Conservation (phyloP, 2,329 filamentous ascomycete genomes). For the Verticillium nonalfalfae region DNA sequence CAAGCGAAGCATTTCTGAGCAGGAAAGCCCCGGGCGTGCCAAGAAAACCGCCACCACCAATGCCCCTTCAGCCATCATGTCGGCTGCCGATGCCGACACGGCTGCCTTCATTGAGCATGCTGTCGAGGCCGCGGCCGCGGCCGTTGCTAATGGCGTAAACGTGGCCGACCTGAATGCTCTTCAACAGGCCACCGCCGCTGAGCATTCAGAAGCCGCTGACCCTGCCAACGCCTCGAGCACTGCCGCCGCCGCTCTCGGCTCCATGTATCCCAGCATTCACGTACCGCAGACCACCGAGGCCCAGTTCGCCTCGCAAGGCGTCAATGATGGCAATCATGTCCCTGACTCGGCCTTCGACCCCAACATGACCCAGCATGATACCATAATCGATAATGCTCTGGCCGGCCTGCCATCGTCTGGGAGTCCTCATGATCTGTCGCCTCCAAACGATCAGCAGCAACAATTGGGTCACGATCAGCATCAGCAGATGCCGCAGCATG, state of each 20-base stretch:
- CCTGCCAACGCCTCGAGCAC: constrained; percentile 51
- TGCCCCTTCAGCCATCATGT: constrained; percentile 35
- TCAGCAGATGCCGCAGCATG: not conserved
- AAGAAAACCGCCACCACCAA: constrained; percentile 35
- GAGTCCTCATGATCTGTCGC: constrained; percentile 8
- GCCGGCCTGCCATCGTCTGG: constrained; percentile 3
- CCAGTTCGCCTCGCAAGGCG: constrained; percentile 49
- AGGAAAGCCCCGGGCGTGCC: constrained; percentile 40
- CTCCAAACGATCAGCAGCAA: not conserved
- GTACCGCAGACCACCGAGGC: constrained; percentile 53
- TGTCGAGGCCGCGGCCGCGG: constrained; percentile 35
- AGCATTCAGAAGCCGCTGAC: constrained; percentile 41
- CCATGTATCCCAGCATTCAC: constrained; percentile 54
- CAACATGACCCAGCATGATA: constrained; percentile 28
- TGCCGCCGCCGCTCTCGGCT: constrained; percentile 50
- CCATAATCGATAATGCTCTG: constrained; percentile 13
- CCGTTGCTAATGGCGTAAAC: constrained; percentile 33
- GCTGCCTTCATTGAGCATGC: constrained; percentile 49
- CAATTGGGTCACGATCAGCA: not conserved
- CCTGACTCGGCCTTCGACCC: constrained; percentile 27
- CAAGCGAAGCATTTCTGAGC: constrained; percentile 42
- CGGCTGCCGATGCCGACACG: constrained; percentile 33
- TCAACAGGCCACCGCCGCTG: constrained; percentile 42
- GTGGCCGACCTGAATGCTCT: constrained; percentile 51
- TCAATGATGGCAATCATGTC: constrained; percentile 24